Evolutionary conservation across 176 grass and related monocot species (phyloP).

Genomic region (Puya raimondii): DNA sequence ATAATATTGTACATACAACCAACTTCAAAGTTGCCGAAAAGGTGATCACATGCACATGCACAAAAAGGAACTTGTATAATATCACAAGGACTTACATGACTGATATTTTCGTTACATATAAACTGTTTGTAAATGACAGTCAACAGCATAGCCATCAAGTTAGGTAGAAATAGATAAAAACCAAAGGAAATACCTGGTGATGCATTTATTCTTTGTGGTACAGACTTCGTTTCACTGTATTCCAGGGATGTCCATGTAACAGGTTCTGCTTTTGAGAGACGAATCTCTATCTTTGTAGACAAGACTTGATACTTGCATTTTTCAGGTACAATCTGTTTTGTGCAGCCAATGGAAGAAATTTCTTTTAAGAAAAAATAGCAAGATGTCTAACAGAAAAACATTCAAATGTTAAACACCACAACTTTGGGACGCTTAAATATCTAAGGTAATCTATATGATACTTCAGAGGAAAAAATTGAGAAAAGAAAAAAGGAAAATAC

Average conservation of each 20-base stretch:
- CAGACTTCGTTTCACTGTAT: slow-evolving; percentile 34
- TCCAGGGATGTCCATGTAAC: slow-evolving; percentile 64
- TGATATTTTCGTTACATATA: too few relatives aligned
- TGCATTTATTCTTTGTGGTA: slow-evolving; percentile 41
- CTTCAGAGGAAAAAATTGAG: too few relatives aligned
- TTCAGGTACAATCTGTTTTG: slow-evolving; percentile 58
- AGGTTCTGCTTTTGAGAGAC: slow-evolving; percentile 55
- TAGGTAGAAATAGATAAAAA: background rate
- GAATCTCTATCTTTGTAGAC: slow-evolving; percentile 66
- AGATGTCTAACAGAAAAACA: background rate
- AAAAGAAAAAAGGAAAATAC: too few relatives aligned
- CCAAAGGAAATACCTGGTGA: slow-evolving; percentile 23
- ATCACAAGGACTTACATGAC: too few relatives aligned
- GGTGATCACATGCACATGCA: too few relatives aligned
- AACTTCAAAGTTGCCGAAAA: too few relatives aligned
- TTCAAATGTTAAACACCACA: background rate
- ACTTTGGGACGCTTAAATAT: too few relatives aligned
- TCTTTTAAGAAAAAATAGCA: background rate
- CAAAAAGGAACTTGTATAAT: too few relatives aligned
- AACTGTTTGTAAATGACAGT: too few relatives aligned
- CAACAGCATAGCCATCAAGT: too few relatives aligned
- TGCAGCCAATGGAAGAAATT: slow-evolving; percentile 3
- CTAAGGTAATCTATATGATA: too few relatives aligned
- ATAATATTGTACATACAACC: too few relatives aligned
- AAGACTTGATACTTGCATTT: slow-evolving; percentile 62